Percentiles rank a stretch among this genome's conserved stretches.
These are phyloP conservation scores for Exophiala aquamarina DNA, from an alignment of 2,329 filamentous ascomycete genomes.

Conservation along the genomic window DNA sequence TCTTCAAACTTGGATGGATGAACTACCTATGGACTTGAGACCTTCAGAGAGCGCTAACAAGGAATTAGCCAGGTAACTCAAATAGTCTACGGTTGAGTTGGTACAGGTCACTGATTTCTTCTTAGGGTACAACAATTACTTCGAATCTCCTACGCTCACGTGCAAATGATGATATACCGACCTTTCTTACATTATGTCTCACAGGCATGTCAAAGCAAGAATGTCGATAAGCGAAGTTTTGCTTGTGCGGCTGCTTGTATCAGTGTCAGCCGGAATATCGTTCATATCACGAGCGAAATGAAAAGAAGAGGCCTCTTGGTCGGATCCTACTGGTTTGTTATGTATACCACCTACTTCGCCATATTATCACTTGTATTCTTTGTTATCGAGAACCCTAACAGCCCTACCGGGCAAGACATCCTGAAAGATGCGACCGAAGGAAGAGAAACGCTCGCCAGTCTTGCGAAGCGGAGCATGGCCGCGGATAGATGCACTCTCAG, in stretches of 20 bases:
- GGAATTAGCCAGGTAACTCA: conserved; percentile 70
- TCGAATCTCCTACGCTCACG: conserved; percentile 63
- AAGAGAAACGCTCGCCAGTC: conserved; percentile 73
- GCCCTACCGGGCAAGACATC: conserved; percentile 67
- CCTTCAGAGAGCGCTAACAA: conserved; percentile 75
- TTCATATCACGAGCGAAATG: conserved; percentile 66
- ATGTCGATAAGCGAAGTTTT: conserved; percentile 62
- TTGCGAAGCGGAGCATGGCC: conserved; percentile 82
- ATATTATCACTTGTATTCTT: conserved; percentile 65
- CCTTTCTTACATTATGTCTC: conserved; percentile 67
- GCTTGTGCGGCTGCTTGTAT: conserved; percentile 66
- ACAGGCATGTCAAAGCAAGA: conserved; percentile 47
- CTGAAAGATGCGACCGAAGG: conserved; percentile 82
- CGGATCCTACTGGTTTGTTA: conserved; percentile 67
- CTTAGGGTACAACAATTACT: conserved; percentile 59
- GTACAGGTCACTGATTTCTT: conserved; percentile 8
- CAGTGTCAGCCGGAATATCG: conserved; percentile 65
- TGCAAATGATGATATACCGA: conserved; percentile 64
- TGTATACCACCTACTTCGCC: conserved; percentile 69
- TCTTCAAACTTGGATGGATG: conserved; percentile 62
- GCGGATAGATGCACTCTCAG: conserved; percentile 81
- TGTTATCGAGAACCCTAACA: conserved; percentile 64
- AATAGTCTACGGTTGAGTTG: conserved; percentile 13
- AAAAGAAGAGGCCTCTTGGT: conserved; percentile 60
- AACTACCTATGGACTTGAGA: conserved; percentile 72